A percentile compares a stretch with the other conserved stretches of the same genome.
Evolutionary conservation across 208 protist genomes (phyloP).

Genomic region (Endotrypanum monterogeii): DNA sequence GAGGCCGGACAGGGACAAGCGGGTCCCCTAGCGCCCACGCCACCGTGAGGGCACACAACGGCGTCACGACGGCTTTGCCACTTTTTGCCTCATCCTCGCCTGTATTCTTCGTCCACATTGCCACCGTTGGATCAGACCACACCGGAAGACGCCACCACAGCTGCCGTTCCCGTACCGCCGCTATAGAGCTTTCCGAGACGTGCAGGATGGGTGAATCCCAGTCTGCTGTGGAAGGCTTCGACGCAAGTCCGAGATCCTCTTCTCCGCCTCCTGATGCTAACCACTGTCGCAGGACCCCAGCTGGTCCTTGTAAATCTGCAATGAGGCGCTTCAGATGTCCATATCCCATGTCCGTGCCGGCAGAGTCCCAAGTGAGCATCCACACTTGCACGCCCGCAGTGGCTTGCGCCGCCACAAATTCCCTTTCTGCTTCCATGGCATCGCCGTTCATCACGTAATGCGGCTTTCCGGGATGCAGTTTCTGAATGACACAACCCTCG

Average conservation of each 20-base stretch:
- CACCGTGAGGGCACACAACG: slow-evolving; percentile 9
- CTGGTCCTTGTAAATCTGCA: slow-evolving; percentile 9
- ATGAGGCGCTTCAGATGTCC: slow-evolving; percentile 12
- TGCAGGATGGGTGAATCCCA: slow-evolving; percentile 31
- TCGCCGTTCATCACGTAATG: slow-evolving; percentile 52
- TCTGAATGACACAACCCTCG: slow-evolving; percentile 44
- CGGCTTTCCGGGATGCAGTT: slow-evolving; percentile 31
- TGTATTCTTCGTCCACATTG: background rate
- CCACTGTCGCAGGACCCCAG: slow-evolving; percentile 17
- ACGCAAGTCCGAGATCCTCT: background rate
- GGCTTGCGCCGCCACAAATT: slow-evolving; percentile 16
- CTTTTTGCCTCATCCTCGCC: background rate
- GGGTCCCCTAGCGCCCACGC: slow-evolving; percentile 23
- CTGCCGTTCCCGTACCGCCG: slow-evolving; percentile 66
- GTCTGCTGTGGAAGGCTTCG: background rate
- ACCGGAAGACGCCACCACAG: slow-evolving; percentile 64
- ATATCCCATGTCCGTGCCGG: slow-evolving; percentile 11
- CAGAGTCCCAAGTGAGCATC: slow-evolving; percentile 22
- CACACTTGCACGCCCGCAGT: slow-evolving; percentile 21
- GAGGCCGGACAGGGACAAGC: background rate
- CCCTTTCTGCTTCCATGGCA: slow-evolving; percentile 22
- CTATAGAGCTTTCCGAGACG: slow-evolving; percentile 68
- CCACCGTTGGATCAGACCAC: slow-evolving; percentile 25
- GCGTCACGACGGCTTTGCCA: background rate
- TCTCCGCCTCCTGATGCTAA: background rate